phyloP scores from a whole-genome alignment of 2,329 filamentous ascomycete species.

The Scytalidium lignicola region DNA sequence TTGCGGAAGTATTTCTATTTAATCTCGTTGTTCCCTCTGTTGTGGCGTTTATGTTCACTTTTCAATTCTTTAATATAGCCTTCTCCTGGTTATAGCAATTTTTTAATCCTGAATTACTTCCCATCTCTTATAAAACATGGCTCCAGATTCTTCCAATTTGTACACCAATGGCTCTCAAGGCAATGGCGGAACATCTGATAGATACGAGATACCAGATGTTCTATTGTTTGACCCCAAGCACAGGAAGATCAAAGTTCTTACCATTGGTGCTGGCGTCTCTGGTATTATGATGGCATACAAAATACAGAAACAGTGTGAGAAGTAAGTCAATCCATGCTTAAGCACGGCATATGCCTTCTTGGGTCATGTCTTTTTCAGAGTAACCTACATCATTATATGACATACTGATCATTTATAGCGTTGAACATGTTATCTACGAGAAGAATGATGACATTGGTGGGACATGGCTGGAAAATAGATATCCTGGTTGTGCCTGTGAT shows the following conservation, averaged over 20 bases:
- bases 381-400: background rate
- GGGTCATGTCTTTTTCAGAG: background rate
- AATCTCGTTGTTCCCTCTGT: no score
- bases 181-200: background rate
- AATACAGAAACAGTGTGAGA: slow-evolving; percentile 37
- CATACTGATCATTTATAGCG: slow-evolving; percentile 23
- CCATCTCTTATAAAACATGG: slow-evolving; percentile 6
- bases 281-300: slow-evolving; percentile 42
- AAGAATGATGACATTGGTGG: slow-evolving; percentile 39
- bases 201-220: slow-evolving; percentile 13
- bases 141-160: slow-evolving; percentile 14
- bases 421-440: slow-evolving; percentile 43
- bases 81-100: no score
- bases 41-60: no score
- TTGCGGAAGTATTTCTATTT: no score
- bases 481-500: slow-evolving; percentile 48
- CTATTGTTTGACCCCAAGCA: slow-evolving; percentile 29
- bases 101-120: no score
- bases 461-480: slow-evolving; percentile 44
- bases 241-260: slow-evolving; percentile 40
- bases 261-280: slow-evolving; percentile 42
- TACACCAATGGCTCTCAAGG: background rate
- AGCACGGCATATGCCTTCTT: background rate
- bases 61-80: no score
- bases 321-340: slow-evolving; percentile 4